These are phyloP conservation scores for Drechslera avenae DNA, from an alignment of 2,329 filamentous ascomycete genomes.

Conservation along the genomic window DNA sequence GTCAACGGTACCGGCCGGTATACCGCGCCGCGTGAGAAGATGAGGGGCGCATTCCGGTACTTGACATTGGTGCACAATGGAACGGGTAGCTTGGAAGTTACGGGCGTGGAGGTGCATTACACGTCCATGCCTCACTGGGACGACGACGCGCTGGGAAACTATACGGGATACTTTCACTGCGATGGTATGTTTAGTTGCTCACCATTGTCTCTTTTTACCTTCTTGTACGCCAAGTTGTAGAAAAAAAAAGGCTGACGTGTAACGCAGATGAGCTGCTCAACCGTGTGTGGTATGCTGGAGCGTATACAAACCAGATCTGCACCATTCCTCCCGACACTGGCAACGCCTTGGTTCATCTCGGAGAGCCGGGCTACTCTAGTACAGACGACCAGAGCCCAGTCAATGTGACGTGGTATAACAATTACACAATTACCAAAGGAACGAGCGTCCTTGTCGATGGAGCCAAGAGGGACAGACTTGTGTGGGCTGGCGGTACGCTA, in stretches of 20 bases:
- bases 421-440: slow-evolving; percentile 51
- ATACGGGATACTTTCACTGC: slow-evolving; percentile 52
- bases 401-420: slow-evolving; percentile 50
- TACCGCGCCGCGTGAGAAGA: slow-evolving; percentile 49
- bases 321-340: slow-evolving; percentile 46
- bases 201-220: too few relatives aligned
- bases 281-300: slow-evolving; percentile 53
- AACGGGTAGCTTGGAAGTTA: slow-evolving; percentile 49
- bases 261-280: slow-evolving; percentile 51
- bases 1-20: slow-evolving; percentile 49
- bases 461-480: slow-evolving; percentile 63
- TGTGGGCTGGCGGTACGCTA: slow-evolving; percentile 60
- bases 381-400: slow-evolving; percentile 33
- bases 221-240: too few relatives aligned
- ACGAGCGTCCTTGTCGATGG: slow-evolving; percentile 55
- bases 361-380: slow-evolving; percentile 27
- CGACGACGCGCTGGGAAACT: slow-evolving; percentile 44
- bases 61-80: slow-evolving; percentile 53
- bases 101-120: slow-evolving; percentile 49
- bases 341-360: slow-evolving; percentile 45
- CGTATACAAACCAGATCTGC: slow-evolving; percentile 49
- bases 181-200: slow-evolving; percentile 36
- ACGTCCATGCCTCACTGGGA: slow-evolving; percentile 53
- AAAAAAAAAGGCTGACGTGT: background rate
- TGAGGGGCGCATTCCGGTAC: slow-evolving; percentile 55